Conservation (phyloP, 345 rosid genomes). For the Linum trigynum region DNA sequence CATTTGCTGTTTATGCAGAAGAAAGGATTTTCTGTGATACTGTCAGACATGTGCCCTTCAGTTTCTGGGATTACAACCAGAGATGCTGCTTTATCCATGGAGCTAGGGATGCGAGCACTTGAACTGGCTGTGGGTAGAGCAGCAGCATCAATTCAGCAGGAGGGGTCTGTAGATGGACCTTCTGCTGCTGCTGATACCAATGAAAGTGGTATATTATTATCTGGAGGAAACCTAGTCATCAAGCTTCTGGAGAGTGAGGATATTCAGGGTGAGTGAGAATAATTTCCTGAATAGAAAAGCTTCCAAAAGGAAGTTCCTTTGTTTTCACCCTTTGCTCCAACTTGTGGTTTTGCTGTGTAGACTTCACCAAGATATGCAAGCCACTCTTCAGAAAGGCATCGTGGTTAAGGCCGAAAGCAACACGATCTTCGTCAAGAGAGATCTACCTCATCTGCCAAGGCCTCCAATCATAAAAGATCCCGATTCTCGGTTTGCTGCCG, state of each 20-base stretch:
- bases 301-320: neutral
- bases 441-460: slow-evolving; percentile 82
- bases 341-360: slow-evolving; percentile 31
- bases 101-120: slow-evolving; percentile 85
- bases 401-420: slow-evolving; percentile 92
- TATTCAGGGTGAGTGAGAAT: slow-evolving; percentile 43
- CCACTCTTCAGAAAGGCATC: slow-evolving; percentile 74
- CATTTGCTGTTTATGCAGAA: slow-evolving; percentile 35
- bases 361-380: slow-evolving; percentile 58
- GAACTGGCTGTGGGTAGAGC: slow-evolving; percentile 67
- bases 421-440: slow-evolving; percentile 87
- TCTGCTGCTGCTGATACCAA: slow-evolving; percentile 16
- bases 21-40: slow-evolving; percentile 67
- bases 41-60: slow-evolving; percentile 85
- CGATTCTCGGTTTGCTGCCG: neutral
- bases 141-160: slow-evolving; percentile 26
- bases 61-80: slow-evolving; percentile 76
- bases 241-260: slow-evolving; percentile 93
- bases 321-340: neutral
- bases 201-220: slow-evolving; percentile 42
- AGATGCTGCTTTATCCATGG: slow-evolving; percentile 76
- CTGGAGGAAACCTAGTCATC: slow-evolving; percentile 73
- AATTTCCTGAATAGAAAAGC: neutral
- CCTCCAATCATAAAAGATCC: slow-evolving; percentile 20
- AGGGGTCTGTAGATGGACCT: slow-evolving; percentile 5